Evolutionary conservation across 257 asterid genomes (phyloP).

Genomic region (Verbena officinalis): DNA sequence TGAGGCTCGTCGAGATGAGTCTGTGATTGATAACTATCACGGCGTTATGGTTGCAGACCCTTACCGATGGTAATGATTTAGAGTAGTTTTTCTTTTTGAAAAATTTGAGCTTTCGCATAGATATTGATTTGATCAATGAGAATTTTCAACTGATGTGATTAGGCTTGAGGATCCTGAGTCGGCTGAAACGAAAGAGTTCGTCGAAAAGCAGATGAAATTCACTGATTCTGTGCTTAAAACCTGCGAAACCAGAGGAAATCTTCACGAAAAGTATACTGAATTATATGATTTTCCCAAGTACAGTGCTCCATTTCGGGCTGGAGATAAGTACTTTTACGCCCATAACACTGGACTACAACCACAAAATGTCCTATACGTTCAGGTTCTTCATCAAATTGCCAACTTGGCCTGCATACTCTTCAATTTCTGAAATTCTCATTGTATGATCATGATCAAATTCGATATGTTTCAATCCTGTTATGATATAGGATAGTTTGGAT

Average conservation of each 20-base stretch:
- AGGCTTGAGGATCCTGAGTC: slow-evolving; percentile 84
- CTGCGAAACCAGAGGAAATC: slow-evolving; percentile 53
- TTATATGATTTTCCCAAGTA: slow-evolving; percentile 56
- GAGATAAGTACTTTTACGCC: slow-evolving; percentile 58
- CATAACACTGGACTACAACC: slow-evolving; percentile 70
- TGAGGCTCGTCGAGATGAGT: slow-evolving; percentile 60
- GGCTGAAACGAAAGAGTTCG: slow-evolving; percentile 59
- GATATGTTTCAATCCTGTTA: not conserved
- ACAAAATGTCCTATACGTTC: slow-evolving; percentile 60
- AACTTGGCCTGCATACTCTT: not conserved
- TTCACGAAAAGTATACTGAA: slow-evolving; percentile 48
- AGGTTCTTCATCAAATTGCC: slow-evolving; percentile 34
- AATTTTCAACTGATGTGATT: slow-evolving; percentile 8
- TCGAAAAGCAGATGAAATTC: slow-evolving; percentile 49
- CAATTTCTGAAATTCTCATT: not conserved
- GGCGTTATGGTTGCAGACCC: slow-evolving; percentile 65
- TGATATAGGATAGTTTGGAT: slow-evolving; percentile 51
- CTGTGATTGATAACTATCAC: slow-evolving; percentile 65
- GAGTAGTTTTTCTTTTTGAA: not conserved
- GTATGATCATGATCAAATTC: not conserved
- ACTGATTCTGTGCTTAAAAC: slow-evolving; percentile 54
- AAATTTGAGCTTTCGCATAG: too few species aligned
- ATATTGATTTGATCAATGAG: not conserved
- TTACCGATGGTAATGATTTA: slow-evolving; percentile 61
- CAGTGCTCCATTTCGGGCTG: slow-evolving; percentile 56